phyloP scores from a whole-genome alignment of 306 rosid genomes.

The Mimosa pudica region DNA sequence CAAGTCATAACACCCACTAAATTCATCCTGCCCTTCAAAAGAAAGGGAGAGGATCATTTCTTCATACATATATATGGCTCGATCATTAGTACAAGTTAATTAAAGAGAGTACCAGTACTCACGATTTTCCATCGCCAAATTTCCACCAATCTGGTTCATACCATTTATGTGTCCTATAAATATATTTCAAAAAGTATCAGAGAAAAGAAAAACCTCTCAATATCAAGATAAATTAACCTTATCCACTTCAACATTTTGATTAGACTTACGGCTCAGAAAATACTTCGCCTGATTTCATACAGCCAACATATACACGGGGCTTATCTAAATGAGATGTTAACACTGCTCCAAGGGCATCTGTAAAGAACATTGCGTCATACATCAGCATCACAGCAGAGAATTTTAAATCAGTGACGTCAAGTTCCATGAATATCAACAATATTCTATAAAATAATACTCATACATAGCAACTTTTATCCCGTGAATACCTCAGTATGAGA shows the following conservation, averaged over 20 bases:
- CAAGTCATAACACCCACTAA: neutral
- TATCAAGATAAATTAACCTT: slow-evolving; percentile 19
- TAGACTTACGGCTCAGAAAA: slow-evolving; percentile 68
- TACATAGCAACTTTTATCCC: neutral
- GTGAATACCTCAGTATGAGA: neutral
- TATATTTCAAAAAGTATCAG: slow-evolving; percentile 35
- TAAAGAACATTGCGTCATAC: slow-evolving; percentile 32
- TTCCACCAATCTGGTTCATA: slow-evolving; percentile 83
- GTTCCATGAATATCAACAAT: slow-evolving; percentile 3
- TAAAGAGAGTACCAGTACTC: slow-evolving; percentile 35
- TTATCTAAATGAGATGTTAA: slow-evolving; percentile 58
- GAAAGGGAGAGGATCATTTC: neutral
- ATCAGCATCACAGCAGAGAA: slow-evolving; percentile 25
- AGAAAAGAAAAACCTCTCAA: slow-evolving; percentile 1
- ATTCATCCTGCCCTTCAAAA: slow-evolving; percentile 2
- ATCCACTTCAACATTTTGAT: slow-evolving; percentile 27
- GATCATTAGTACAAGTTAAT: neutral
- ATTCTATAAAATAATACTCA: neutral
- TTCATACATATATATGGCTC: slow-evolving; percentile 7
- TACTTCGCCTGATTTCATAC: slow-evolving; percentile 85
- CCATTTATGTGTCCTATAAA: slow-evolving; percentile 65
- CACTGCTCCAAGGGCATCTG: slow-evolving; percentile 70
- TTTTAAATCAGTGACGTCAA: slow-evolving; percentile 14
- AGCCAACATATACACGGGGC: slow-evolving; percentile 67
- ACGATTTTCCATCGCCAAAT: slow-evolving; percentile 72